Base-by-base conservation (phyloP, 768 basidiomycete species). In the Amanita rubescens region DNA sequence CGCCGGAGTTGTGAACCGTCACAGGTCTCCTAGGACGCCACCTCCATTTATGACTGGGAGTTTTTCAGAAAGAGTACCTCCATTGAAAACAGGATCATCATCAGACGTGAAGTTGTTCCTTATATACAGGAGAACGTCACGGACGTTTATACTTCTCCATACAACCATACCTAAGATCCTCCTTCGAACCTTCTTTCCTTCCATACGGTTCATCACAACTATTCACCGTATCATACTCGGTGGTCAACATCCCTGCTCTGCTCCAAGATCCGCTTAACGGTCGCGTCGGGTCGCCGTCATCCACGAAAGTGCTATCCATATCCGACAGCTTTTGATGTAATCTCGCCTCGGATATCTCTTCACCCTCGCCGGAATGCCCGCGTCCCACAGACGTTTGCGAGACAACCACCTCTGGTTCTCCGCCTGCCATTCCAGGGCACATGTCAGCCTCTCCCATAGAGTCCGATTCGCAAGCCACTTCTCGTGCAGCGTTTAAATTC, bases 121-220 rank as follows among this genome's bases (percentile, higher is more conserved):
- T n/a, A n/a, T n/a, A n/a, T n/a, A n/a, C n/a, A n/a, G n/a, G n/a
- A n/a, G n/a, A n/a, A 27, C 22, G 14, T 45, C 25, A 45, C 27
- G 2, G 27, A 32, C n/a, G 38, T 37, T 39, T 50, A 30, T 53
- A 53, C 22, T 53, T 53, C 34, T 53, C 51, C 51, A 53, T 45
- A 35, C 51, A 53, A 22, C 51, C 51, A 37, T 53, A 53, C 43
- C 51, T 44, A 32, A 53, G 42, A 24, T 53, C 51, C 10, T 53
- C 51, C 20, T 45, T 53, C 19, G 41, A 14, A 6, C 51, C 51
- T 19, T 53, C 51, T 24, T 45, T 53, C 33, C 51, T 53, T 1
- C 51, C 43, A n/a, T 53, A 53, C 9, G 51, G 51, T 34, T 53
- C 51, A n/a, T 53, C 51, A 2, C n/a, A n/a, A 7, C n/a, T 44